Conservation (phyloP, 2,329 filamentous ascomycete species). For the Ophiostoma sp. region DNA sequence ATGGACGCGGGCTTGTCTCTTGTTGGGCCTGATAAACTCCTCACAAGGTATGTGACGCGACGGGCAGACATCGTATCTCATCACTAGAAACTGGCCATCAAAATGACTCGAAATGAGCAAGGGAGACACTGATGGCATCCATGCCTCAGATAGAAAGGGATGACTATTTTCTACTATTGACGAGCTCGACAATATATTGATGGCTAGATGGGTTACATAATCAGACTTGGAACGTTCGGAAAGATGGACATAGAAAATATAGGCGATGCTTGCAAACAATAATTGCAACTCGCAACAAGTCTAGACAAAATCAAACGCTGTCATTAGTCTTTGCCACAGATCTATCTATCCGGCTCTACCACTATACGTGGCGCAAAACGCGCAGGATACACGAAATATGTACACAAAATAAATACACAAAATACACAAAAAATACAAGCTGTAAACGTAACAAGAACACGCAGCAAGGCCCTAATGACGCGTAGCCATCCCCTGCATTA, state of each 20-base stretch:
- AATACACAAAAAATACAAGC: not conserved
- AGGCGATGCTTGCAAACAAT: not conserved
- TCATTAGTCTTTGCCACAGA: not conserved
- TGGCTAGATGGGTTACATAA: not conserved
- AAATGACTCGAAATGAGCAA: not conserved
- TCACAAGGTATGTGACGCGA: not conserved
- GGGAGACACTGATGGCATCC: not conserved
- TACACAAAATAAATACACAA: no score
- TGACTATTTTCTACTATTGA: not conserved
- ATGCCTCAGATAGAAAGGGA: not conserved
- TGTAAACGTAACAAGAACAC: not conserved
- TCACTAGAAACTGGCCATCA: not conserved
- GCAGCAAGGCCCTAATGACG: not conserved
- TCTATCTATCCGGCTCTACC: not conserved
- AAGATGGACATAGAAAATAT: not conserved
- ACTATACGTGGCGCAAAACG: not conserved
- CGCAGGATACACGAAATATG: not conserved
- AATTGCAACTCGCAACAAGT: not conserved
- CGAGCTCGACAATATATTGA: not conserved
- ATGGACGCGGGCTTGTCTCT: conserved; percentile 7
- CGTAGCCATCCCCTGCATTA: not conserved
- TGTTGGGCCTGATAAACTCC: not conserved
- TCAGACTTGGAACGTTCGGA: not conserved
- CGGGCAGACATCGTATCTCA: not conserved
- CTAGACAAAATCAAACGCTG: not conserved